Base-by-base conservation (phyloP, 352 stramenopile genomes). In the Phytopythium chamaehyphon region DNA sequence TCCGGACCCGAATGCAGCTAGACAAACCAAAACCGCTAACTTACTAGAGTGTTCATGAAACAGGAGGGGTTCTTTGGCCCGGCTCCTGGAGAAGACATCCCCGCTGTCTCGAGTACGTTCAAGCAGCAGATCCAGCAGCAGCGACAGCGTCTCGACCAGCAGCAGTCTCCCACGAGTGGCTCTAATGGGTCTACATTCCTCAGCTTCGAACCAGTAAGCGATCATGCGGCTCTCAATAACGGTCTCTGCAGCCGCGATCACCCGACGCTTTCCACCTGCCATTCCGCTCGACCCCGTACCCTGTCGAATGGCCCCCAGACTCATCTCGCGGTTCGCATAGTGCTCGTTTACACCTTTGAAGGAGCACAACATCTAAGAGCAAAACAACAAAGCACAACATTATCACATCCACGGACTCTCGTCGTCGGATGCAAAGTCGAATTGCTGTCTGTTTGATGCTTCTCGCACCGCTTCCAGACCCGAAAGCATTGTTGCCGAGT, bases 51-150 rank as follows among this genome's bases (percentile, higher is more conserved):
- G 14, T 18, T 22, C 31, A 9, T 8, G 4, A 7, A 42, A 9
- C 43, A 72, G 59, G 64, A 86, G 51, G 70, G 75, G 2, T 86
- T 83, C 54, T 77, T 77, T 35, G 71, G 71, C 0, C 49, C 62
- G 12, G 68, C 65, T 5, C 57, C 57, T 2, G 65, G 65, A 16
- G 65, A 82, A 53, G 62, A 72, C 26, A 21, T 62, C n/a, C 51
- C 61, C 22, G 51, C 67, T 9, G 44, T 73, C 0, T 81, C 71
- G 9, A 57, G 42, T 9, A 37, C 61, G 3, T 76, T 73, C 51
- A 57, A 61, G 37, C 55, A 65, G 19, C 54, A 73, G 23, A 16
- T 68, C 39, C 39, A 55, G 31, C 42, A 23, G 8, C 60, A 57
- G 31, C 53, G 57, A 42, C 52, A 54, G 23, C 33, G 43, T 16